Base-by-base conservation (phyloP, 805 yeast genomes). In the Priceomyces castillae region DNA sequence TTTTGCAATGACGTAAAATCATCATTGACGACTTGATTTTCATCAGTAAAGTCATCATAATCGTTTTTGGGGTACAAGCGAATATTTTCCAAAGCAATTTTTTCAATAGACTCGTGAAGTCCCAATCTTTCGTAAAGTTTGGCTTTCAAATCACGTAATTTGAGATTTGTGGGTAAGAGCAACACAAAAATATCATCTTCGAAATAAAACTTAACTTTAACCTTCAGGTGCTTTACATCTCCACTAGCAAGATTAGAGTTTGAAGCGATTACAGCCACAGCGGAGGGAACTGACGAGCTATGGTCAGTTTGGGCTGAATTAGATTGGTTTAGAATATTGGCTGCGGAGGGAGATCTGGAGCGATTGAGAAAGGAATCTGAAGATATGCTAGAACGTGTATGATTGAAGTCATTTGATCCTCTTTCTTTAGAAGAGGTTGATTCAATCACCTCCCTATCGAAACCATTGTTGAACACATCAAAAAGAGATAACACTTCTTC, bases 131-230 rank as follows among this genome's bases (percentile, higher is more conserved):
- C 77, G 38, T 65, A 64, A 41, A 82, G 71, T 55, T 80, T 81
- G 22, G 65, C 58, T 49, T 74, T 73, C 45, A 82, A 56, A 44
- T 78, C 84, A 26, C 62, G 67, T 36, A 77, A 59, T 3, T 77
- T 65, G 39, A 76, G 73, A 47, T 66, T 69, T 11, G 69, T 56
- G 25, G 81, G 80, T 30, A 82, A 65, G 47, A 81, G 62, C 34
- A 86, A 70, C 1, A 89, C 94, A 68, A 86, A 86, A 12, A 86
- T 86, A 57, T 86, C 95, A 54, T 85, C 94, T 46, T 81, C 82
- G 56, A 80, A 85, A 59, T 82, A 86, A 55, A 86, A 84, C 59
- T 86, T 86, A 40, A 86, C 77, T 60, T 86, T 86, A 15, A 71
- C 65, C 53, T 78, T 79, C 30, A 55, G 19, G 17, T 36, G 51